A percentile compares a stretch with the other conserved stretches of the same genome.
These are phyloP conservation scores for Dittrichia graveolens DNA, from an alignment of 129 eudicot species.

Conservation along the genomic window DNA sequence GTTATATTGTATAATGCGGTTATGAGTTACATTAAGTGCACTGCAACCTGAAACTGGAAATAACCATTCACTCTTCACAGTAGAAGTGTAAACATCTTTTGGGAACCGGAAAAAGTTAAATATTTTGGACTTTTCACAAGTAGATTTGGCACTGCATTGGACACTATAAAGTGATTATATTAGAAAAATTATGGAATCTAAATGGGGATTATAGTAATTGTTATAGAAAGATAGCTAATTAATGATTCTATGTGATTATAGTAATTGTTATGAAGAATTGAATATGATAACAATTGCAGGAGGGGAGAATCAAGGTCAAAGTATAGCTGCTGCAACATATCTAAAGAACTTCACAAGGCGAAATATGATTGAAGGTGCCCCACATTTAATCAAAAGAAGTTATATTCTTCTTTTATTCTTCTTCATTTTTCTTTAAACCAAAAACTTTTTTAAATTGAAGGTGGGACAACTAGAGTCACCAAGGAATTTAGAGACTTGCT, in stretches of 20 bases:
- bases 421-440: no score
- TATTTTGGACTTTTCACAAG: no score
- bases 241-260: conserved; percentile 1
- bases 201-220: background rate
- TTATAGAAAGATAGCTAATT: background rate
- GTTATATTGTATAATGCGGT: no score
- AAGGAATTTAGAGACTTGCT: conserved; percentile 57
- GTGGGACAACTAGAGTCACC: conserved; percentile 34
- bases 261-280: background rate
- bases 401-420: no score
- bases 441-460: no score
- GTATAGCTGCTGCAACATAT: conserved; percentile 80
- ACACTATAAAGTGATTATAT: no score
- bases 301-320: conserved; percentile 58
- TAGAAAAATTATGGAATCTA: background rate
- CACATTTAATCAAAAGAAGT: no score
- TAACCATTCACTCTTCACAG: no score
- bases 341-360: conserved; percentile 69
- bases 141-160: no score
- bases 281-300: conserved; percentile 37
- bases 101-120: background rate
- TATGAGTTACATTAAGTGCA: no score
- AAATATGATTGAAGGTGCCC: conserved; percentile 31
- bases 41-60: no score
- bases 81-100: background rate